Conservation (phyloP, 768 basidiomycete species). For the Serendipita sp. region DNA sequence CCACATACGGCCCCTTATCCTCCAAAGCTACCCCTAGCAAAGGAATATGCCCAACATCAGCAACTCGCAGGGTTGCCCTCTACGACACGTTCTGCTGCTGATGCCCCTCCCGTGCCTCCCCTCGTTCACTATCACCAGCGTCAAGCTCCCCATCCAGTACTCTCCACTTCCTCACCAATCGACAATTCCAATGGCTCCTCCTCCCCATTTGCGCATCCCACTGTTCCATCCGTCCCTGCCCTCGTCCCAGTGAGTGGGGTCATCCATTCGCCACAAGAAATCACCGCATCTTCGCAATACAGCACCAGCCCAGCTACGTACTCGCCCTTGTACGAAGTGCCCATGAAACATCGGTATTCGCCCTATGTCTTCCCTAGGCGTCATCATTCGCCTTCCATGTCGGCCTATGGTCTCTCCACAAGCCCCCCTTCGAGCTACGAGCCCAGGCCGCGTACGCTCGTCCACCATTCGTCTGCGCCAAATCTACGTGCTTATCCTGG, state of each 20-base stretch:
- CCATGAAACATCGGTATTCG: neutral
- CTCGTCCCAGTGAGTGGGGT: conserved; percentile 2
- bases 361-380: neutral
- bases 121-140: neutral
- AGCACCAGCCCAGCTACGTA: neutral
- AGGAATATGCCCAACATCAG: neutral
- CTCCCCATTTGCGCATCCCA: neutral
- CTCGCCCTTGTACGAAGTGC: neutral
- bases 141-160: neutral
- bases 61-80: neutral
- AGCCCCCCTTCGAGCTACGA: neutral
- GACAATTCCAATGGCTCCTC: neutral
- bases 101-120: neutral
- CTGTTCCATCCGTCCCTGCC: neutral
- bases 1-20: neutral
- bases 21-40: neutral
- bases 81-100: neutral
- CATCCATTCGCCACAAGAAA: neutral
- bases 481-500: neutral
- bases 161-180: neutral
- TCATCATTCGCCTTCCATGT: conserved; percentile 1
- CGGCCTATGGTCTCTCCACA: neutral
- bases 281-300: neutral
- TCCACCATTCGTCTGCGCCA: neutral
- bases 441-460: neutral